Base-by-base conservation (phyloP, 2,329 filamentous ascomycete species). In the Zymoseptoria ardabiliae region DNA sequence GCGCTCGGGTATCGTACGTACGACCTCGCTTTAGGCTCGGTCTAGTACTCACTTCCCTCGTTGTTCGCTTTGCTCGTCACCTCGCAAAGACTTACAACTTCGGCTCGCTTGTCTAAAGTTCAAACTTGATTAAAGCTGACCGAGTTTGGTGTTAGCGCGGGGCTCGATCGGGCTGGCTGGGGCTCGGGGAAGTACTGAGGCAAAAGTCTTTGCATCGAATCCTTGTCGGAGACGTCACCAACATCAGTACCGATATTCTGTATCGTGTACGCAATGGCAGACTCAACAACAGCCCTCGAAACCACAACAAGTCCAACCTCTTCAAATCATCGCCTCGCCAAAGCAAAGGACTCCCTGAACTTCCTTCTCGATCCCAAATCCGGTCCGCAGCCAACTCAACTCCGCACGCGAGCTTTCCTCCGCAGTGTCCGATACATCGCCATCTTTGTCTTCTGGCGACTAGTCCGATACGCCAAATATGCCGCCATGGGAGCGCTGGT, bases 391-490 rank as follows among this genome's bases (percentile, higher is more conserved):
- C 71, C 73, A 19, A 63, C 66, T 5, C 71, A 68, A 9, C 69
- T 74, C 45, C 74, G 74, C 57, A 77, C 75, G 0, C 71, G 76
- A 60, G 70, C 73, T 11, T 56, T 75, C 51, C 71, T 78, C 13
- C 73, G 73, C 57, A 70, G 69, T 19, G 53, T 71, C 1, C 74
- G 74, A 55, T 77, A 76, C 53, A 61, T 72, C 28, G 51, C 71
- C 41, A 72, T 75, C 56, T 77, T 77, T 66, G 53, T 74, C 10
- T 77, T 77, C 66, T 78, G 75, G 75, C 70, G 74, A 20, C 61
- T 76, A 0, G 69, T 76, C 0, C 70, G 75, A 2, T 77, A 76
- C 55, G 75, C 74, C 21, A 78, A 77, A 59, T 78, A 77, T 54
- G 74, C 74, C 3, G 74, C 73, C 2, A 72, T 77, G 30, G 76